Percentiles rank a stretch among this genome's conserved stretches.
These are phyloP conservation scores for Dipodascopsis uninucleata DNA, from an alignment of 805 yeast genomes.

Conservation along the genomic window DNA sequence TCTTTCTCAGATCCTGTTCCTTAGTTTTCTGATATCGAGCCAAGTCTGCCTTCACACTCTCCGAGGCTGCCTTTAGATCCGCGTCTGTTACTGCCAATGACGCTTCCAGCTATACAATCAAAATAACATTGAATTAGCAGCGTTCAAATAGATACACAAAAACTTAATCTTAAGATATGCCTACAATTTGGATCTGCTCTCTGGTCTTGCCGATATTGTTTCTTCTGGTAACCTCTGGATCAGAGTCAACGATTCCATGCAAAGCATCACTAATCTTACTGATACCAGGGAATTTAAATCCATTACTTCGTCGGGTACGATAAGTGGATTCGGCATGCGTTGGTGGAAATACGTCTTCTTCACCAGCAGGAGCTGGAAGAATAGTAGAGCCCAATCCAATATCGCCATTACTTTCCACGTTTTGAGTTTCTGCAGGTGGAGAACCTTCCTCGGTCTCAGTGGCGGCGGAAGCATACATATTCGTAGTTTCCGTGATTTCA, in stretches of 20 bases:
- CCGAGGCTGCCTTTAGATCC: conserved; percentile 50
- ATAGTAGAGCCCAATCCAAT: background rate
- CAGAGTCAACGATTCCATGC: conserved; percentile 62
- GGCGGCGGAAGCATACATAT: conserved; percentile 11
- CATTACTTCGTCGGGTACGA: conserved; percentile 34
- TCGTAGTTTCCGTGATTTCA: conserved; percentile 6
- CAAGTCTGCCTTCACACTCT: conserved; percentile 43
- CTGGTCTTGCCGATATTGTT: conserved; percentile 45
- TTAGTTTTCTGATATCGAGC: conserved; percentile 48
- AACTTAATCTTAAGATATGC: no score
- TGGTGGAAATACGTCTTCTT: conserved; percentile 28
- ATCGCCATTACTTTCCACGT: conserved; percentile 3
- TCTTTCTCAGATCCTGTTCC: conserved; percentile 49
- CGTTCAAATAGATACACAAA: background rate
- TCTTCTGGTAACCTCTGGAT: conserved; percentile 61
- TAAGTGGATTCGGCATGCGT: conserved; percentile 25
- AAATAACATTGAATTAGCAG: background rate
- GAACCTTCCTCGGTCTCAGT: conserved; percentile 10
- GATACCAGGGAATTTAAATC: conserved; percentile 54
- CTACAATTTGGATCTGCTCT: conserved; percentile 41
- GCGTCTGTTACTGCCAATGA: conserved; percentile 52
- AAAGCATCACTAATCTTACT: conserved; percentile 48
- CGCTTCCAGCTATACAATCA: conserved; percentile 35
- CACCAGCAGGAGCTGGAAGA: conserved; percentile 4
- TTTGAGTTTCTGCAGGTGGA: background rate